Base-by-base conservation (phyloP, 768 basidiomycete species). In the Boletus bicolor region DNA sequence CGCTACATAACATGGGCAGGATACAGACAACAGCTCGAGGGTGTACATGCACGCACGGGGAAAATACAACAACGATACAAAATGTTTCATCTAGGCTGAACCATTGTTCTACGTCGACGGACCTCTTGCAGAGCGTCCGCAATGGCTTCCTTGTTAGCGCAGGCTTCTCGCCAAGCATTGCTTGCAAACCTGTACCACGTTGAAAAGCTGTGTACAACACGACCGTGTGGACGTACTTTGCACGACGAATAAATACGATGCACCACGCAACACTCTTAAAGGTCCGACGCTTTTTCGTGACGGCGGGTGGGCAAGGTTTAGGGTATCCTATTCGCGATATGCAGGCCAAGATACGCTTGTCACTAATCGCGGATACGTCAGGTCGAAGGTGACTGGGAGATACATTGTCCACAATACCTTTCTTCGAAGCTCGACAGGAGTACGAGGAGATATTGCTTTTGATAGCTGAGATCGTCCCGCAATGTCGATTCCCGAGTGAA, bases 381-480 rank as follows among this genome's bases (percentile, higher is more conserved):
- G 55, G n/a, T 35, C 21, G 10, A 41, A 11, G 3, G 12, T 37
- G 32, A 44, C 44, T 12, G 4, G 21, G 46, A 48, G 38, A 42
- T n/a, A 19, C 0, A 17, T 30, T 38, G 53, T n/a, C 11, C 14
- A 49, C 26, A 17, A 46, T 49, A 91, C 91, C 84, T 87, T 64
- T 79, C 82, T 74, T 91, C 86, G 54, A 86, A 83, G 54, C 81
- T 79, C 21, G 80, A 68, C 26, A 97, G 72, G n/a, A 95, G 76
- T 3, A 85, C 73, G 9, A 94, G 75, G 11, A 98, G 77, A 68
- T 98, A 98, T 45, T 81, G 76, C 68, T 99, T 99, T 75, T 98
- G 97, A 64, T 93, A 85, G 15, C 79, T 77, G 44, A 98, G 77
- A 62, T 85, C 86, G 55, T 77, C 77, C 35, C 96, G 82, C 77